Evolutionary conservation across 768 basidiomycete species (phyloP).

Genomic region (Lentinula sp.): DNA sequence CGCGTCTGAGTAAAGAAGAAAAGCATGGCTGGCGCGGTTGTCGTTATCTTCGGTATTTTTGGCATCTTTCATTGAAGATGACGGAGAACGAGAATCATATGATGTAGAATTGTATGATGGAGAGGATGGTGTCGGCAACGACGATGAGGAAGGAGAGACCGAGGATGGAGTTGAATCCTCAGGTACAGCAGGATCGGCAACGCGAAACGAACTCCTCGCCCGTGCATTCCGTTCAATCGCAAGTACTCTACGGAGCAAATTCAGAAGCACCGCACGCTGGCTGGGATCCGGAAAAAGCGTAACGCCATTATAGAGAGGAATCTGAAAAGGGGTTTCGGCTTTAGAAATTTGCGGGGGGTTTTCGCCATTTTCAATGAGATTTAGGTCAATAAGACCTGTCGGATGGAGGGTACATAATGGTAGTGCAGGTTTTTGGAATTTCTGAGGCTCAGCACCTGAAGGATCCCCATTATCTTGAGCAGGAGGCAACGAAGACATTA

Average conservation of each 20-base stretch:
- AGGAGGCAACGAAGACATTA: constrained; percentile 29
- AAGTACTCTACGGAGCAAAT: constrained; percentile 41
- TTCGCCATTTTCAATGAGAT: not conserved
- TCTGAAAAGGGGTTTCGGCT: constrained; percentile 19
- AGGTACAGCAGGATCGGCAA: not conserved
- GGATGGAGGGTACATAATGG: constrained; percentile 26
- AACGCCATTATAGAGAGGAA: constrained; percentile 69
- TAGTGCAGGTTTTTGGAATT: constrained; percentile 13
- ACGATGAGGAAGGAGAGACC: not conserved
- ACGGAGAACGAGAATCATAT: no score
- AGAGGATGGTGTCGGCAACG: not conserved
- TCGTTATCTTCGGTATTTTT: constrained; percentile 17
- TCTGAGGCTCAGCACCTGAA: not conserved
- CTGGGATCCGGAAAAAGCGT: constrained; percentile 54
- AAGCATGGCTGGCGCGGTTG: constrained; percentile 60
- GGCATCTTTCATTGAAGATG: no score
- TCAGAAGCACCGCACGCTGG: constrained; percentile 57
- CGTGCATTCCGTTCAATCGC: constrained; percentile 33
- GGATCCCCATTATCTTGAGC: constrained; percentile 12
- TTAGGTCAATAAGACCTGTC: not conserved
- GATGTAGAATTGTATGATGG: not conserved
- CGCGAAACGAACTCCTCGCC: not conserved
- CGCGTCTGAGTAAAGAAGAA: constrained; percentile 51
- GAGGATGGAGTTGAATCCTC: not conserved
- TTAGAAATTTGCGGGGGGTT: not conserved